Percentiles rank a stretch among this genome's conserved stretches.
phyloP scores from a whole-genome alignment of 2,329 filamentous ascomycete genomes.

The Aureobasidium melanogenum region DNA sequence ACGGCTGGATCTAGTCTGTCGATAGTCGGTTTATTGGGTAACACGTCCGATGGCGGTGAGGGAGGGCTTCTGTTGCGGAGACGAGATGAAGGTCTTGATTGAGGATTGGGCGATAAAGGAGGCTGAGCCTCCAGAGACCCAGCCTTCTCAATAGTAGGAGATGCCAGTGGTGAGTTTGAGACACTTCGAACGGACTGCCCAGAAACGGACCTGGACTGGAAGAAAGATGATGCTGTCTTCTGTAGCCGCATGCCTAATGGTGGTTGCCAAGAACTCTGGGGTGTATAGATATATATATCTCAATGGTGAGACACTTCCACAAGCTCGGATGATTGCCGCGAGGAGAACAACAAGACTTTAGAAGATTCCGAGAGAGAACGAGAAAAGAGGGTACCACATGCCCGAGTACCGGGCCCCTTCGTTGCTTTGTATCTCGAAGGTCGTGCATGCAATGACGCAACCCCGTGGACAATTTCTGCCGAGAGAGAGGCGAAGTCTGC shows the following conservation, averaged over 20 bases:
- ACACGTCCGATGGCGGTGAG: background rate
- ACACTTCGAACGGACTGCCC: background rate
- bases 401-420: background rate
- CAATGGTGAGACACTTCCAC: background rate
- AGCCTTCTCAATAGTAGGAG: background rate
- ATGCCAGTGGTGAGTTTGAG: background rate
- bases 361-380: background rate
- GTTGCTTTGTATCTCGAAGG: background rate
- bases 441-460: constrained; percentile 5
- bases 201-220: background rate
- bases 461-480: background rate
- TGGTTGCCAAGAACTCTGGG: background rate
- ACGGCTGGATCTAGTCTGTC: background rate
- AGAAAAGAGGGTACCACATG: background rate
- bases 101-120: background rate
- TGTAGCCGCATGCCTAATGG: background rate
- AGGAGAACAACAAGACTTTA: background rate
- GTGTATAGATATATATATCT: background rate
- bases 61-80: background rate
- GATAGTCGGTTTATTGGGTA: background rate
- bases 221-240: background rate
- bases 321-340: background rate
- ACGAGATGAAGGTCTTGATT: background rate
- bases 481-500: constrained; percentile 8
- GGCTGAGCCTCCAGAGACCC: background rate